Evolutionary conservation across 352 stramenopile species (phyloP), one percentile per base, ranked within the genome.

Genomic region (Poterioochromonas sp.): DNA sequence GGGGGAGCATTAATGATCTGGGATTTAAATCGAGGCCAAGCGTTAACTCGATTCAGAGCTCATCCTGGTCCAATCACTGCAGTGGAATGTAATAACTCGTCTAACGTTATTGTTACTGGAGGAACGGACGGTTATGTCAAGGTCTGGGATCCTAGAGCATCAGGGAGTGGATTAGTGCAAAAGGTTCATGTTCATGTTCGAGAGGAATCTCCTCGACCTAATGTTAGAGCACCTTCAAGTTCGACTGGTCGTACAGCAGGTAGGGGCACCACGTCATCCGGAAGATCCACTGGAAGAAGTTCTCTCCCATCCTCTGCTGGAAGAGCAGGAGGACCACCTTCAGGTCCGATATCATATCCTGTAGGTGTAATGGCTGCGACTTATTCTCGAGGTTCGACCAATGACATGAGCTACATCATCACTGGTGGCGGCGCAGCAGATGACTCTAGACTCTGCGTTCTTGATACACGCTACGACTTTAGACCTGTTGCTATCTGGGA

Each of bases 101-200:
- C 2, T 34, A 74, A 74, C 40, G 32, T 29, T 40, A 32, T 76
- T 40, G 26, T 76, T 5, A 35, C 69, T 1, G 26, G 3, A 47
- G 69, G 44, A 26, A 47, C 49, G 26, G 69, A 76, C 40, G 69
- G 69, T 43, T 76, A 64, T 47, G 69, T 76, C 5, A 76, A 74
- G 65, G 43, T 74, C 8, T 71, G 62, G 62, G 62, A 71, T 71
- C 62, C 62, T 44, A 41, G 62, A n/a, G 26, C 62, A 35, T 35
- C 58, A 68, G 15, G 18, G 1, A 43, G 18, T 71, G 62, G 62
- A 47, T 41, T 71, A 29, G 62, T 71, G 2, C 34, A 44, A 43
- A 71, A 71, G 32, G 26, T 71, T 35, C 34, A 5, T 41, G 15
- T 29, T 41, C 62, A 71, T 43, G 54, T 65, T 12, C 8, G 34